A percentile compares a stretch with the other conserved stretches of the same genome.
Conservation (phyloP, 345 rosid species). For the Aurinia saxatilis region DNA sequence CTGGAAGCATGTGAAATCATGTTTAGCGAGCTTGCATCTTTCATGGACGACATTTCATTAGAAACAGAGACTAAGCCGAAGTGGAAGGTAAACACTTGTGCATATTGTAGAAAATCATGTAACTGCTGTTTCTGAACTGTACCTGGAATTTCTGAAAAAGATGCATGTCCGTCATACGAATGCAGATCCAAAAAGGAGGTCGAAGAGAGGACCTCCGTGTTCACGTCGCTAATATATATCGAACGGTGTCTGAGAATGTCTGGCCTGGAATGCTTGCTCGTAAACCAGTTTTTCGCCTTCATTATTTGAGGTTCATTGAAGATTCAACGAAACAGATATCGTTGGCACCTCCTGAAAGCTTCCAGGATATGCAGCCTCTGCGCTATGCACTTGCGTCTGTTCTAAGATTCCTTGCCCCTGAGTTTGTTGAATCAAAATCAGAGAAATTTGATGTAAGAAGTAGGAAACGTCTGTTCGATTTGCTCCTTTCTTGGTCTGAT, state of each 20-base stretch:
- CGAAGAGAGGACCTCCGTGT: slow-evolving; percentile 93
- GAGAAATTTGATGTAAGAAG: slow-evolving; percentile 86
- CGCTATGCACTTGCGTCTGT: slow-evolving; percentile 94
- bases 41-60: slow-evolving; percentile 84
- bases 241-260: slow-evolving; percentile 83
- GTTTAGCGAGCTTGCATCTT: slow-evolving; percentile 83
- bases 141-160: slow-evolving; percentile 2
- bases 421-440: slow-evolving; percentile 86
- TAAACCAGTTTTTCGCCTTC: slow-evolving; percentile 80
- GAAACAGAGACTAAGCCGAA: slow-evolving; percentile 93
- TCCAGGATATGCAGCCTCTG: slow-evolving; percentile 84
- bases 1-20: slow-evolving; percentile 94
- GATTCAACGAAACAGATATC: slow-evolving; percentile 67
- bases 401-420: slow-evolving; percentile 85
- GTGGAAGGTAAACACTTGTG: slow-evolving; percentile 71
- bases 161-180: slow-evolving; percentile 15
- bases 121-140: not conserved
- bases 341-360: slow-evolving; percentile 58
- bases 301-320: slow-evolving; percentile 87
- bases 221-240: slow-evolving; percentile 84
- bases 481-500: slow-evolving; percentile 89
- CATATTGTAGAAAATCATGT: slow-evolving; percentile 11
- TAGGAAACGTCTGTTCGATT: slow-evolving; percentile 84
- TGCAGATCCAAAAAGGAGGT: slow-evolving; percentile 77
- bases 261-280: slow-evolving; percentile 95